A percentile compares a stretch with the other conserved stretches of the same genome.
phyloP scores from a whole-genome alignment of 2,329 filamentous ascomycete species.

The Penicillium janthinellum region DNA sequence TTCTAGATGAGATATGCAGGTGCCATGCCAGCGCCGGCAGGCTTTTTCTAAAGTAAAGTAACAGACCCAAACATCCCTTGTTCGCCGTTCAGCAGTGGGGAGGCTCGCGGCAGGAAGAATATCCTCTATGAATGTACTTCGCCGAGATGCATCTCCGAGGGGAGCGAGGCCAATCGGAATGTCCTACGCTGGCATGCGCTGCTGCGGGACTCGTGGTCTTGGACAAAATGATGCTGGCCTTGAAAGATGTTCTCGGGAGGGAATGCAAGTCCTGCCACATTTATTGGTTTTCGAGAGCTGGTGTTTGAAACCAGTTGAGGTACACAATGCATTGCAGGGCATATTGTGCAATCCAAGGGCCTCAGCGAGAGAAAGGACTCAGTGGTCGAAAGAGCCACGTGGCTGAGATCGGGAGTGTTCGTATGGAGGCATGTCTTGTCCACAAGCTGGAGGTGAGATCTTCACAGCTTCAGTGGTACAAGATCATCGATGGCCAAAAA shows the following conservation, averaged over 20 bases:
- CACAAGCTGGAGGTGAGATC: background rate
- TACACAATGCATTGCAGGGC: background rate
- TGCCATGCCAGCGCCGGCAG: constrained; percentile 4
- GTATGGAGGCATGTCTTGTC: background rate
- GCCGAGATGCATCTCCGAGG: background rate
- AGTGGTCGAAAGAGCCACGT: background rate
- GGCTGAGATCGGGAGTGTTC: background rate
- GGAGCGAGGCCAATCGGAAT: no score
- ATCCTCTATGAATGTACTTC: background rate
- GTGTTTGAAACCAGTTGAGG: background rate
- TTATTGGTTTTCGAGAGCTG: background rate
- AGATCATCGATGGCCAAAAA: constrained; percentile 55
- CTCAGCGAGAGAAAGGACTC: background rate
- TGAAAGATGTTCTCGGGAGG: background rate
- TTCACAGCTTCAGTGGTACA: background rate
- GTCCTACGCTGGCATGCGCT: background rate
- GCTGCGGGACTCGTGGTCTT: background rate
- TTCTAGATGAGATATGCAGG: constrained; percentile 13
- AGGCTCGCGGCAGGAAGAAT: background rate
- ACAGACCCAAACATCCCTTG: background rate
- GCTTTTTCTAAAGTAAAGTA: constrained; percentile 1
- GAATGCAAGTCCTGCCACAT: background rate
- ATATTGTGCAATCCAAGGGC: background rate
- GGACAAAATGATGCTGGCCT: background rate
- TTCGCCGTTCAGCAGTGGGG: background rate